Base-by-base conservation (phyloP, 2,329 filamentous ascomycete genomes). In the Fusarium solani-melongenae region DNA sequence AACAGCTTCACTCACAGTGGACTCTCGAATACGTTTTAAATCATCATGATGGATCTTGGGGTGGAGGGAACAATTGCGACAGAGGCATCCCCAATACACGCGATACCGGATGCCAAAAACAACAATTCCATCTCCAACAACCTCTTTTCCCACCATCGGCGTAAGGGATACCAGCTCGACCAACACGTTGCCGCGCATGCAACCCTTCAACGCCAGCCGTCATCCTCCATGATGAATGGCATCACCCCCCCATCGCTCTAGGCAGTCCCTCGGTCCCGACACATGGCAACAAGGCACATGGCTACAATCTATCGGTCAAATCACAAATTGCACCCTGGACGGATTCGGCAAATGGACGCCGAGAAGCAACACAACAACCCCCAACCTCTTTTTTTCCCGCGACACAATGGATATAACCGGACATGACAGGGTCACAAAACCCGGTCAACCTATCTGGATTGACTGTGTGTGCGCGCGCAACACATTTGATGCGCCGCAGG, bases 81-180 rank as follows among this genome's bases (percentile, higher is more conserved):
- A 70, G 41, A 29, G 44, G 59, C 44, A 49, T 34, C n/a, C 39
- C 12, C 44, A 63, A 63, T 46, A 58, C 36, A 64, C 67, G 65
- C 69, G 57, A 71, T 62, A 62, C 57, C 56, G 72, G 70, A 71
- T 61, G 61, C 41, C 53, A 71, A 41, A 12, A 12, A 41, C 49
- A 71, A 33, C 56, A 61, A 70, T 51, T 63, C 65, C 64, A 44
- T 44, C 39, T 44, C 22, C 66, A 67, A 44, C 60, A 57, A n/a
- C n/a, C 57, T 55, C 36, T 57, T 61, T 61, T 41, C 38, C 38
- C 38, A 60, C 66, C 62, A 46, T 57, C 41, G 68, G 69, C 70
- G 46, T 61, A 72, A 67, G 68, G 65, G 67, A 46, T 24, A 62
- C 61, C 59, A 66, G 74, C 72, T 62, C 61, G 53, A 55, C 41